These are phyloP conservation scores for Juglanconis sp. DNA, from an alignment of 2,329 filamentous ascomycete genomes.

Conservation along the genomic window DNA sequence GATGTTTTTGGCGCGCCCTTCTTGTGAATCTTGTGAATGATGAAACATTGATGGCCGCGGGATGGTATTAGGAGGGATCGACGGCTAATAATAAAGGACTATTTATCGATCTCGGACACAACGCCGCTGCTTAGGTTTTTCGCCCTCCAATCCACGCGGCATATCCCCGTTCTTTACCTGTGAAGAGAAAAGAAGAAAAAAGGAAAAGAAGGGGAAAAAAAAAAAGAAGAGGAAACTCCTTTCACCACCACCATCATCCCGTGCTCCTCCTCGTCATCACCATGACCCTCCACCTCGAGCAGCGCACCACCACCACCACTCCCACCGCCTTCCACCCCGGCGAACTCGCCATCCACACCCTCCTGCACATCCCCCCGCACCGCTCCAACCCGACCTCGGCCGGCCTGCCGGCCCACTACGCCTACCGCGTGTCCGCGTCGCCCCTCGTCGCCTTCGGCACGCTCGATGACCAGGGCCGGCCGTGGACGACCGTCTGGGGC, in stretches of 20 bases:
- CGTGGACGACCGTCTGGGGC: constrained; percentile 80
- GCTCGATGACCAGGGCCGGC: constrained; percentile 60
- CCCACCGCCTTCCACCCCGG: constrained; percentile 59
- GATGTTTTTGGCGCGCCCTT: no score
- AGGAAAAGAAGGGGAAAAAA: no score
- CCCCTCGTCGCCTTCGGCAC: constrained; percentile 73
- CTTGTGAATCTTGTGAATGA: no score
- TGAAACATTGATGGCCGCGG: no score
- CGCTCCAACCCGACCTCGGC: constrained; percentile 64
- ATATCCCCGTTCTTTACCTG: no score
- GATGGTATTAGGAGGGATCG: no score
- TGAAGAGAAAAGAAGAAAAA: no score
- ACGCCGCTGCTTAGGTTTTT: no score
- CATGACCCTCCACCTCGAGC: constrained; percentile 10
- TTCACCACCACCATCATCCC: neutral
- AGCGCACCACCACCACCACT: no score
- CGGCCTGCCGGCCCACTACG: constrained; percentile 60
- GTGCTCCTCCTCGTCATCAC: neutral
- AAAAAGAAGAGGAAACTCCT: neutral
- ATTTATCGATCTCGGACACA: no score
- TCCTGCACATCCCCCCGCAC: constrained; percentile 52
- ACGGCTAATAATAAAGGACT: no score
- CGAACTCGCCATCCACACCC: constrained; percentile 61
- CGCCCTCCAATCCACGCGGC: no score
- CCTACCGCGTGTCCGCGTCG: constrained; percentile 56